Conservation (phyloP, 2,329 filamentous ascomycete species). For the Whalleya microplaca region DNA sequence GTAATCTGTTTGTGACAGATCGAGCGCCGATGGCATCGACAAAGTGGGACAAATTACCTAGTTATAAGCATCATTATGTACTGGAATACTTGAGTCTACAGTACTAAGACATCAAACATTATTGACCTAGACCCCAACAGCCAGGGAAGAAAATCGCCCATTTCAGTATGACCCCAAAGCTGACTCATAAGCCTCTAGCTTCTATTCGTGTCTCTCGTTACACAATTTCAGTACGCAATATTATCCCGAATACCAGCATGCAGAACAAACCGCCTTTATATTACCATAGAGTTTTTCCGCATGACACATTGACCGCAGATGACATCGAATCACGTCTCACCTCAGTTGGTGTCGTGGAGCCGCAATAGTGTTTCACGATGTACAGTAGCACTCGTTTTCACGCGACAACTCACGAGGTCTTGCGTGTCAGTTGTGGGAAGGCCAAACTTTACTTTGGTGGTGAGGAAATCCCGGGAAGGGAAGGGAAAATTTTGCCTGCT, state of each 20-base stretch:
- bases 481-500: conserved; percentile 66
- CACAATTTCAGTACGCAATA: conserved; percentile 59
- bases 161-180: conserved; percentile 14
- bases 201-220: conserved; percentile 60
- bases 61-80: too few relatives aligned
- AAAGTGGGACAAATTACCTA: too few relatives aligned
- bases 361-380: conserved; percentile 73
- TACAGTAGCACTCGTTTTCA: conserved; percentile 70
- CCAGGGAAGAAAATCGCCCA: too few relatives aligned
- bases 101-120: too few relatives aligned
- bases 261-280: conserved; percentile 67
- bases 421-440: conserved; percentile 60
- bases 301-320: conserved; percentile 41
- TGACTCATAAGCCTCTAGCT: conserved; percentile 42
- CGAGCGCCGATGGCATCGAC: too few relatives aligned
- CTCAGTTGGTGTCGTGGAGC: conserved; percentile 56
- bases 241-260: conserved; percentile 67
- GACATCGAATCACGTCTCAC: conserved; percentile 60
- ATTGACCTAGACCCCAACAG: too few relatives aligned
- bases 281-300: conserved; percentile 63
- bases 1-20: too few relatives aligned
- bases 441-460: conserved; percentile 70
- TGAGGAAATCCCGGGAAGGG: conserved; percentile 59
- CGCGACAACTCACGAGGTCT: conserved; percentile 67
- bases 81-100: too few relatives aligned